A percentile compares a stretch with the other conserved stretches of the same genome.
Evolutionary conservation across 2,329 filamentous ascomycete species (phyloP).

Genomic region (Colletotrichum sp.): DNA sequence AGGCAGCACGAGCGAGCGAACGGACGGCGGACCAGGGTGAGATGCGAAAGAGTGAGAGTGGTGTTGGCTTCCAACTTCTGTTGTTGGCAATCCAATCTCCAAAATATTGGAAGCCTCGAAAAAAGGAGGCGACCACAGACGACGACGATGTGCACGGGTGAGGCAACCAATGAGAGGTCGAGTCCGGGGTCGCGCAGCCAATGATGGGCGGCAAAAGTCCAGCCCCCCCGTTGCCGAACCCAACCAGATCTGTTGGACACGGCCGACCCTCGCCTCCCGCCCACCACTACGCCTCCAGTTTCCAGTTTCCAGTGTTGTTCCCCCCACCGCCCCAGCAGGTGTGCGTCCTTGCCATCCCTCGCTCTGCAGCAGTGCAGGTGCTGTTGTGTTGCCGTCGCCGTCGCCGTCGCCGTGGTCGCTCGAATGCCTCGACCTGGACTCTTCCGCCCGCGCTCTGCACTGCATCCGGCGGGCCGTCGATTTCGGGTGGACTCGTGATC

Average conservation of each 20-base stretch:
- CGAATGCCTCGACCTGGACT: constrained; percentile 1
- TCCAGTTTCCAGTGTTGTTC: background rate
- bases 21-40: background rate
- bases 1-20: background rate
- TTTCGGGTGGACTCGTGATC: constrained; percentile 6
- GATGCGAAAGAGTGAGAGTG: background rate
- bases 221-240: constrained; percentile 14
- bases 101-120: constrained; percentile 11
- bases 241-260: constrained; percentile 10
- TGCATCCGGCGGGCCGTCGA: background rate
- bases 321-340: background rate
- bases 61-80: background rate
- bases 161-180: constrained; percentile 15
- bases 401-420: background rate
- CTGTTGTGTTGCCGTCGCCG: background rate
- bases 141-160: constrained; percentile 13
- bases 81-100: constrained; percentile 6
- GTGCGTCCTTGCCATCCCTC: background rate
- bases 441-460: background rate
- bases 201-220: constrained; percentile 3
- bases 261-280: background rate
- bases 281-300: background rate
- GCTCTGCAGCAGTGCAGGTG: background rate
- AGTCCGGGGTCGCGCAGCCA: background rate
- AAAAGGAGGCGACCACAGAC: constrained; percentile 21